phyloP scores from a whole-genome alignment of 257 asterid genomes.

The Coffea eugenioides region DNA sequence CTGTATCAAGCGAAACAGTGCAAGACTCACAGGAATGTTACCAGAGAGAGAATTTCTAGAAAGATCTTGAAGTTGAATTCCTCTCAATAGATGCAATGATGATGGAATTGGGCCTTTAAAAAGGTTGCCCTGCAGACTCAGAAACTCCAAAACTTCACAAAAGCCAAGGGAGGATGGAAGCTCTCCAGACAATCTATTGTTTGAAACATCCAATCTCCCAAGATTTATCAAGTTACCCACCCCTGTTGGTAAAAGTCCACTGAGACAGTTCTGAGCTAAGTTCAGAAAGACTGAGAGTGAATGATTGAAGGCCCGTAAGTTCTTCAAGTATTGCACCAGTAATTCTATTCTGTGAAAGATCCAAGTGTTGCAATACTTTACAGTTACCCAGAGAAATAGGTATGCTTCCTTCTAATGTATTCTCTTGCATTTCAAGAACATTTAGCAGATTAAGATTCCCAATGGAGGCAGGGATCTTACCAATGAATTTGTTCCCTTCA shows the following conservation, averaged over 20 bases:
- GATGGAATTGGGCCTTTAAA: background rate
- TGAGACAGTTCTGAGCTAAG: background rate
- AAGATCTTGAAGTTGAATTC: background rate
- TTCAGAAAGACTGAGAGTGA: background rate
- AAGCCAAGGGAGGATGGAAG: background rate
- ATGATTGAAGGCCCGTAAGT: background rate
- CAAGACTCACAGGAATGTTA: background rate
- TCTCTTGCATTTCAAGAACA: background rate
- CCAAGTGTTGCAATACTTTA: background rate
- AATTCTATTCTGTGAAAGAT: background rate
- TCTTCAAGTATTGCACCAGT: conserved; percentile 1
- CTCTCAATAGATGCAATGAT: background rate
- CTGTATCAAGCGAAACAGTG: background rate
- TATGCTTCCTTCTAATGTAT: background rate
- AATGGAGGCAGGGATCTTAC: background rate
- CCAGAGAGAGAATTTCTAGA: conserved; percentile 1
- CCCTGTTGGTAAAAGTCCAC: background rate
- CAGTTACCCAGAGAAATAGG: conserved; percentile 1
- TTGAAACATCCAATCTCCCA: background rate
- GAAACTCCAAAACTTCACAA: background rate
- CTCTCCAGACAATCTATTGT: background rate
- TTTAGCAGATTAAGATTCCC: background rate
- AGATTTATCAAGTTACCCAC: conserved; percentile 5
- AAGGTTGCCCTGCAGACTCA: background rate
- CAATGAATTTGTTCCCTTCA: background rate